phyloP scores from a whole-genome alignment of 345 rosid species.

The Salix viminalis region DNA sequence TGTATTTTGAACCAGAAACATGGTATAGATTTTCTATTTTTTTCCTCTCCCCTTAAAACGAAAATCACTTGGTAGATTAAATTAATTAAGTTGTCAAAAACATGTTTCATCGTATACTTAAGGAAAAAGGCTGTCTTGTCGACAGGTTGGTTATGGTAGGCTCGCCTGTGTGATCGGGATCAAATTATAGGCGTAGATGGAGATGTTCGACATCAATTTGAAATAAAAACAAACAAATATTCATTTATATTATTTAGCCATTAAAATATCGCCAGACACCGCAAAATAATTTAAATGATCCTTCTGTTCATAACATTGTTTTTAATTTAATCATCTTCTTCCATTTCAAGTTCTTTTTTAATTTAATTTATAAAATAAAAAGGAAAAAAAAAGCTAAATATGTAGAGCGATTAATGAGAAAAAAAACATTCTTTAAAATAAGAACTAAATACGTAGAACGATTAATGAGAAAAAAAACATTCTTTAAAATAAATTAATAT shows the following conservation, averaged over 20 bases:
- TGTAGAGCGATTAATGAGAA: not conserved
- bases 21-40: too few species aligned
- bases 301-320: too few species aligned
- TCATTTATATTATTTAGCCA: not conserved
- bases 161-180: not conserved
- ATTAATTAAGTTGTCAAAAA: too few species aligned
- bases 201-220: not conserved
- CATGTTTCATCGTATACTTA: too few species aligned
- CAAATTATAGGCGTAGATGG: not conserved
- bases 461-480: not conserved
- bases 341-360: too few species aligned
- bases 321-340: too few species aligned
- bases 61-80: not conserved
- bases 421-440: not conserved
- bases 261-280: not conserved
- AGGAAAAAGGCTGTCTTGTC: too few species aligned
- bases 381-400: too few species aligned
- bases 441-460: not conserved
- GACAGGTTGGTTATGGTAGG: not conserved
- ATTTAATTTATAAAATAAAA: too few species aligned
- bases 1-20: too few species aligned
- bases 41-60: too few species aligned
- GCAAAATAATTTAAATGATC: too few species aligned
- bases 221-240: not conserved
- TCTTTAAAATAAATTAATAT: not conserved